Percentiles rank a stretch among this genome's conserved stretches.
These are phyloP conservation scores for Dactylellina drechsleri DNA, from an alignment of 2,329 filamentous ascomycete genomes.

Conservation along the genomic window DNA sequence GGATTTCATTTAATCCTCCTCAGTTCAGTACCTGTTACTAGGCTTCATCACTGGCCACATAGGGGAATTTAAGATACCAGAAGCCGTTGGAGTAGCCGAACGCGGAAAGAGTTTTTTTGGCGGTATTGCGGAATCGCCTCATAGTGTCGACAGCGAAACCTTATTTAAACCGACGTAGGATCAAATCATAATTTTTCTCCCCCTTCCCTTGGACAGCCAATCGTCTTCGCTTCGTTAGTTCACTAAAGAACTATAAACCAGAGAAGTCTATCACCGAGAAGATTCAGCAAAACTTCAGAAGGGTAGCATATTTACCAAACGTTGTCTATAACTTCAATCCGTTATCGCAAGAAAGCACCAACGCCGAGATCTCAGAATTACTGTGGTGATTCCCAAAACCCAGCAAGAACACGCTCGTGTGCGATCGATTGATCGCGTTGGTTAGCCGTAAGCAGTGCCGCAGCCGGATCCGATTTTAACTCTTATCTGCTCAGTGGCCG, in stretches of 20 bases:
- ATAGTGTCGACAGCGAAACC: slow-evolving; percentile 50
- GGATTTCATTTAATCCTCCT: slow-evolving; percentile 18
- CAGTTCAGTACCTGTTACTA: slow-evolving; percentile 28
- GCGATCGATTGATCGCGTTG: slow-evolving; percentile 44
- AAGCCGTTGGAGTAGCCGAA: slow-evolving; percentile 42
- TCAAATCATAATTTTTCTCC: slow-evolving; percentile 37
- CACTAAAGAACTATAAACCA: slow-evolving; percentile 50
- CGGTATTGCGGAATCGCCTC: slow-evolving; percentile 44
- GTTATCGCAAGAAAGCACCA: slow-evolving; percentile 7
- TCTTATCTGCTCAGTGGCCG: slow-evolving; percentile 55
- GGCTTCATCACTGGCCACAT: slow-evolving; percentile 14
- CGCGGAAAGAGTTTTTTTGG: slow-evolving; percentile 54
- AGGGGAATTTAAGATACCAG: slow-evolving; percentile 18
- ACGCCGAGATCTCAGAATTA: slow-evolving; percentile 3
- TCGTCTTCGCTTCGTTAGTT: slow-evolving; percentile 38
- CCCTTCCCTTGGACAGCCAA: slow-evolving; percentile 16
- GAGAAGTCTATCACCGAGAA: slow-evolving; percentile 52
- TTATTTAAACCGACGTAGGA: slow-evolving; percentile 42
- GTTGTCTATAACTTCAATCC: slow-evolving; percentile 13
- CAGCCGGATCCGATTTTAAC: slow-evolving; percentile 52
- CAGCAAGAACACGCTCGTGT: slow-evolving; percentile 47
- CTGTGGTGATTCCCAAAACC: slow-evolving; percentile 3
- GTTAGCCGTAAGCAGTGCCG: slow-evolving; percentile 44
- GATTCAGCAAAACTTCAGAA: slow-evolving; percentile 48
- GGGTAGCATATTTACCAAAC: slow-evolving; percentile 13